Conservation (phyloP, 768 basidiomycete species). For the Clitopilus hobsonii region DNA sequence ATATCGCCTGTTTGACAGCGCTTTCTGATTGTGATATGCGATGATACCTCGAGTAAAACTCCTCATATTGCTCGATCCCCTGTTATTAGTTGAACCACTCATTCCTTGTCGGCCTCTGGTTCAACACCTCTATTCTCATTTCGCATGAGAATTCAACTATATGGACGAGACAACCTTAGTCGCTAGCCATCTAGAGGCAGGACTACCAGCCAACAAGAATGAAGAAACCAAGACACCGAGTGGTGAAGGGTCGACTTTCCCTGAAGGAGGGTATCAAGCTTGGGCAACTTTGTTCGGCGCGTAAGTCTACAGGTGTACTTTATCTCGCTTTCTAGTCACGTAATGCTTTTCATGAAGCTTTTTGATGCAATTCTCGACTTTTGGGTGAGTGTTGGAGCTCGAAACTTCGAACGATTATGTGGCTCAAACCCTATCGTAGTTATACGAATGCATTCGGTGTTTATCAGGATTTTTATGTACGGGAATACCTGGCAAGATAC, state of each 20-base stretch:
- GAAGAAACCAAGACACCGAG: no score
- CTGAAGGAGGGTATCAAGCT: constrained; percentile 12
- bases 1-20: neutral
- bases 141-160: no score
- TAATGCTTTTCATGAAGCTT: neutral
- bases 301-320: constrained; percentile 4
- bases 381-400: constrained; percentile 9
- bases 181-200: neutral
- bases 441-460: constrained; percentile 15
- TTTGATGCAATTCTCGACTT: constrained; percentile 13
- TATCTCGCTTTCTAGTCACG: neutral
- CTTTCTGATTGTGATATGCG: neutral
- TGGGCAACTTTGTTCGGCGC: constrained; percentile 11
- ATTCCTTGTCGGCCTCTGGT: neutral
- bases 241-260: constrained; percentile 5
- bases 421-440: constrained; percentile 2
- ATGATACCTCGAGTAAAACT: neutral
- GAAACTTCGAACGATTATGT: neutral
- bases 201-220: neutral
- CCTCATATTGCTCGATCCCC: neutral
- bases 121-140: no score
- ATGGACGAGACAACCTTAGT: neutral
- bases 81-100: neutral
- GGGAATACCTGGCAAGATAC: constrained; percentile 16
- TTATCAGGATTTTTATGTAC: constrained; percentile 18